Evolutionary conservation across 225 moss, liverwort and hornwort genomes (phyloP), one percentile per base, ranked within the genome.

Genomic region (Bryum argenteum): DNA sequence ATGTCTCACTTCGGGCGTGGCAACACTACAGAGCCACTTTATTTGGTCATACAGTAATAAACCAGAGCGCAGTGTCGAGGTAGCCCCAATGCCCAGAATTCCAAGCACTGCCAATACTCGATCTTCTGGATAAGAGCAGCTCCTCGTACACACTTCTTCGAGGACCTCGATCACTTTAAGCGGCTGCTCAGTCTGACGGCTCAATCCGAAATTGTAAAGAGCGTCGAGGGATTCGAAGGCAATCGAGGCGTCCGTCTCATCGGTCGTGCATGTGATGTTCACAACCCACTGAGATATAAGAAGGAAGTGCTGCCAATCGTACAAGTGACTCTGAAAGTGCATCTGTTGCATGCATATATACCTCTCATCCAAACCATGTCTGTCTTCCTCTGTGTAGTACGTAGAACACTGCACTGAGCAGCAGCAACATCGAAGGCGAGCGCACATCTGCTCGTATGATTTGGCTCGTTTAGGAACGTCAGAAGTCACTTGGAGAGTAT

Each of bases 281-380:
- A 75, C 68, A 61, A 59, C 75, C 75, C 68, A 75, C 67, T 1
- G 59, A 10, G 8, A 10, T 48, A 67, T 67, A n/a, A 68, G 68
- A 52, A 0, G 10, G 40, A 50, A 67, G 9, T 75, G 68, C 24
- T 75, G 75, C 75, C 75, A 67, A 75, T 13, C 53, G 38, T 68
- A 68, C 68, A 75, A 75, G 75, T 75, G 68, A 75, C 68, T 75
- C 6, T 3, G 75, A 67, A 75, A 75, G 60, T 75, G 75, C 61
- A 41, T 54, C 41, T 61, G 68, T 75, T 68, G 75, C 61, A 61
- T 68, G 61, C 75, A 75, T 16, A 68, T 2, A 42, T 61, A n/a
- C n/a, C 68, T 61, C 66, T 74, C 74, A 28, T 67, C 67, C 9
- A 67, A 4, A n/a, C 24, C 68, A 59, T 75, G 67, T 23, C 51